These are phyloP conservation scores for Malus domestica DNA, from an alignment of 306 rosid species.

Conservation along the genomic window ASM211411v1 NC_041798.1:6089001-6089500, in stretches of 20 bases:
- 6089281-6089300: background rate
- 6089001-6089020: background rate
- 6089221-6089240: background rate
- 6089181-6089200: background rate
- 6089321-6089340: background rate
- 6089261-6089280: background rate
- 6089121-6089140: background rate
- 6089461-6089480: constrained; percentile 14
- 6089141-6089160: background rate
- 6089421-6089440: constrained; percentile 83
- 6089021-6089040: background rate
- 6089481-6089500: background rate
- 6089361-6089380: constrained; percentile 82
- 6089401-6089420: constrained; percentile 83
- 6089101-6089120: background rate
- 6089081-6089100: background rate
- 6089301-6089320: background rate
- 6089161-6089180: background rate
- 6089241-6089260: background rate
- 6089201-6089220: background rate
- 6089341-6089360: constrained; percentile 10
- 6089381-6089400: constrained; percentile 79
- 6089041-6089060: background rate
- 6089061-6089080: background rate
- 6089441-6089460: constrained; percentile 50